Evolutionary conservation across 352 stramenopile genomes (phyloP), one percentile per base, ranked within the genome.

Genomic region (Saprolegnia parasitica): DNA sequence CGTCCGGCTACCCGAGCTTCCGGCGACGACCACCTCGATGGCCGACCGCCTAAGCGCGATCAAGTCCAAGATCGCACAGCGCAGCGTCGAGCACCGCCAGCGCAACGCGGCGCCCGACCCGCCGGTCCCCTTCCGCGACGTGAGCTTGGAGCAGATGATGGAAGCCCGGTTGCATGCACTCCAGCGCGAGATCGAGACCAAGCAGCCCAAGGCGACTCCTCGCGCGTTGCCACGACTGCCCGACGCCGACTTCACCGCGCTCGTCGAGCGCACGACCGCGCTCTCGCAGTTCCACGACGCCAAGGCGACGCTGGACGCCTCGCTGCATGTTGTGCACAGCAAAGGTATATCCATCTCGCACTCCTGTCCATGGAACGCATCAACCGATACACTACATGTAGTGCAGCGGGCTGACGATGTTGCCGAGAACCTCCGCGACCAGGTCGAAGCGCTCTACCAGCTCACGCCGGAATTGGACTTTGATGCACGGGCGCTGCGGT

Each of bases 141-240:
- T 24, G 11, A 60, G 20, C n/a, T 18, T 61, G 15, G 63, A 70
- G 63, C 42, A 70, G 39, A 32, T 70, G 11, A 70, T 70, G 63
- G 63, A 70, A 39, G n/a, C 54, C n/a, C 47, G 50, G 32, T 39
- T 70, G 46, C 20, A 54, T 18, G 23, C 32, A 29, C 37, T 70
- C 8, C 63, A 40, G 26, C 23, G 55, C 9, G 37, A 61, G 0
- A 23, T 61, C 9, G 63, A 70, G 35, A 23, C 18, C 0, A 11
- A 62, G 15, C 26, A 39, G 35, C 35, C 54, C n/a, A 70, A 61
- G 50, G 37, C 40, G 9, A 40, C 50, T 5, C 63, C 63, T 26
- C 63, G 63, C 29, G 45, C 26, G 9, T 29, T 70, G 23, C 63
- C 63, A 49, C 5, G 47, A 11, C 55, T 70, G 20, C 50, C 49